Evolutionary conservation across 2,329 filamentous ascomycete species (phyloP), one percentile per base, ranked within the genome.

Genomic region (Apiospora hydei): DNA sequence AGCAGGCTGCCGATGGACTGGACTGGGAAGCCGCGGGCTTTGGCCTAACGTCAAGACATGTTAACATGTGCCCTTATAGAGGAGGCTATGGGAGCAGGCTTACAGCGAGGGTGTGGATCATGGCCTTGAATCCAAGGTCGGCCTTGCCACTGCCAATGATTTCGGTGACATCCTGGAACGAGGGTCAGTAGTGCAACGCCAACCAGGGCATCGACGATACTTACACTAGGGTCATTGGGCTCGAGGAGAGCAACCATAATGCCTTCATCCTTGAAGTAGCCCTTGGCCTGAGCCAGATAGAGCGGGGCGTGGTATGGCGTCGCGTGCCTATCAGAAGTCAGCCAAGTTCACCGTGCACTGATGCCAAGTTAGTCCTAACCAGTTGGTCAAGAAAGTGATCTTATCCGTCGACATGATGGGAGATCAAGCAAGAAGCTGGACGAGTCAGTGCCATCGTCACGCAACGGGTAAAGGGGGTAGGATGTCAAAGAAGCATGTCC

Each of bases 311-410:
- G 93, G 86, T 95, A 95, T 75, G 93, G 92, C 81, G 92, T 94
- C 69, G 93, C 92, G 84, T 94, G 92, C 93, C 93, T 94, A 78
- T 67, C 66, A 67, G 61, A 71, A 64, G 53, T 66, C 70, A 69
- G 66, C 51, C 69, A 64, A 13, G 18, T 7, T n/a, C 11, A 1
- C 18, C 53, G 46, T 61, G 67, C 67, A 43, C 43, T 64, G 47
- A 4, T 24, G 74, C 74, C 79, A 84, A 81, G 34, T 64, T 34
- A 64, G 57, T 6, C 34, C 57, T 64, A 89, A 94, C 93, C 93
- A 95, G 88, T 95, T 94, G 84, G 92, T 93, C 81, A 94, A 87
- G 85, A 94, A 95, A 70, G 92, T 94, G 80, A 95, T 94, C 90
- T 94, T 94, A 82, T 94, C 92, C 83, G 92, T 94, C 81, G 92